Conservation (phyloP, 441 rosid genomes). For the Syzygium syzygioides region DNA sequence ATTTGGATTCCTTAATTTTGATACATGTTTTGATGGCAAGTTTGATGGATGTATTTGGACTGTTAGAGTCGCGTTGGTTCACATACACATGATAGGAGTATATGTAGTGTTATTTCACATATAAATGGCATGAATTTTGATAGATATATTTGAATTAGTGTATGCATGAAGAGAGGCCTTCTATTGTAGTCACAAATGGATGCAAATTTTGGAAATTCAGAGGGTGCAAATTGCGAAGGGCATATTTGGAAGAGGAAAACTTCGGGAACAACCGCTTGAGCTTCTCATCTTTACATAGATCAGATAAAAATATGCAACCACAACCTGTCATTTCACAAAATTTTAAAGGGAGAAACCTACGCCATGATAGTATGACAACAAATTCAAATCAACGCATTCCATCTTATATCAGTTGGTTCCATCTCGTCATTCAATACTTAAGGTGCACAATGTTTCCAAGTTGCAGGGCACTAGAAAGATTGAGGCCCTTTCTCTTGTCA, state of each 20-base stretch:
- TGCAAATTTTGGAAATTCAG: not conserved
- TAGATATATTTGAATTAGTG: not conserved
- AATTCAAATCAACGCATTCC: not conserved
- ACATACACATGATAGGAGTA: not conserved
- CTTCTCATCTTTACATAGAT: not conserved
- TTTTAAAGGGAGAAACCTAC: not conserved
- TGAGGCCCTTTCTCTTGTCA: accelerated
- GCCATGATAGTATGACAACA: not conserved
- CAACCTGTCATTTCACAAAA: not conserved
- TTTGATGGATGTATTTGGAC: not conserved
- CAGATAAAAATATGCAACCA: not conserved
- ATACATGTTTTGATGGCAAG: not conserved
- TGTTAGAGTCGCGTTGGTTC: not conserved
- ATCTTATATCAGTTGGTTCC: too few relatives aligned
- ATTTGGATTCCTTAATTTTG: not conserved
- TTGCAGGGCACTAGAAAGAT: not conserved
- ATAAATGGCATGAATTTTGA: not conserved
- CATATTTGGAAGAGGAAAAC: not conserved
- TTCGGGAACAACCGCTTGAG: not conserved
- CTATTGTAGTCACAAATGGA: not conserved
- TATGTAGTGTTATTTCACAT: not conserved
- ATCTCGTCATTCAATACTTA: not conserved
- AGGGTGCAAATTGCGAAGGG: not conserved
- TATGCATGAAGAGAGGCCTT: not conserved
- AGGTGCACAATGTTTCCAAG: not conserved